Base-by-base conservation (phyloP, 176 grass and related monocot genomes). In the Cenchrus americanus region DNA sequence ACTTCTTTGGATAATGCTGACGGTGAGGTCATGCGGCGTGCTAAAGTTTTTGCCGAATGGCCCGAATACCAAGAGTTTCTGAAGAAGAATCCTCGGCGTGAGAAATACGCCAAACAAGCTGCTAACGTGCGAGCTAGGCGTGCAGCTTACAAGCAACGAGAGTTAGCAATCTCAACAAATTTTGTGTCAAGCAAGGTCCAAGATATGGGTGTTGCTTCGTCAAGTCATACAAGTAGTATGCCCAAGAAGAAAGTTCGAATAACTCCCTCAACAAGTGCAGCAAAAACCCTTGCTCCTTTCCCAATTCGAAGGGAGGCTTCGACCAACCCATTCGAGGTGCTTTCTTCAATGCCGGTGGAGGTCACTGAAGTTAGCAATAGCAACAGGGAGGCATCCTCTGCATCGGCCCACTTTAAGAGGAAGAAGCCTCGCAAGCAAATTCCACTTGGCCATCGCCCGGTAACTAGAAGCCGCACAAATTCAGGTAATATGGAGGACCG, bases 311-410 rank as follows among this genome's bases (percentile, higher is more conserved):
- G 41, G 32, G 41, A 0, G 2, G 6, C 3, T 14, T 41, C 30
- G 8, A 67, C 2, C 10, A 71, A 71, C 2, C 1, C 1, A 13
- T 48, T 71, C 14, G 42, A 66, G 5, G 61, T 79, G 6, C 18
- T 79, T 2, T 66, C 62, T 3, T 66, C 23, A 0, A 6, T 79
- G 44, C 46, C 44, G 0, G 10, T 79, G 3, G 46, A 3, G 5
- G 8, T 52, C 0, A 65, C 2, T 0, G 2, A 65, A 30, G 8
- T 2, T 1, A 1, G 8, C 0, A 10, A 11, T 0, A 50, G 1
- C 5, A 21, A 17, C 0, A 65, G 60, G 5, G 60, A 65, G 11
- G 7, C 60, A 13, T 30, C 27, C 27, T 30, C 27, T 30, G 27
- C 27, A 30, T 30, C 27, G 27, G 27, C 2, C 27, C 27, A 30